phyloP scores from a whole-genome alignment of 306 rosid genomes.

The Lithocarpus polystachyus region DNA sequence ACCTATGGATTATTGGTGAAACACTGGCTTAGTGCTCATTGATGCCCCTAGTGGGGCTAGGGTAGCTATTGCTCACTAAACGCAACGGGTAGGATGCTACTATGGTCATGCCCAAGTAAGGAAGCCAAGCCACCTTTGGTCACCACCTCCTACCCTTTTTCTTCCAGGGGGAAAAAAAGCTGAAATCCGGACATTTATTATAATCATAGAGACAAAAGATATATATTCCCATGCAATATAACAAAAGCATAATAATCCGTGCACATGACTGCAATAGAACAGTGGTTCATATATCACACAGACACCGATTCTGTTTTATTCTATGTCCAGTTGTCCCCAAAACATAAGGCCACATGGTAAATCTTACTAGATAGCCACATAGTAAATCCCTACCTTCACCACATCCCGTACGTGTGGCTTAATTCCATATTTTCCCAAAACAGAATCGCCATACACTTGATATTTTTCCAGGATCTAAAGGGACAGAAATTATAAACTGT shows the following conservation, averaged over 20 bases:
- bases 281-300: not conserved
- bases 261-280: not conserved
- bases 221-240: not conserved
- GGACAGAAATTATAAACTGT: not conserved
- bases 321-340: not conserved
- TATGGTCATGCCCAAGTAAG: too few relatives aligned
- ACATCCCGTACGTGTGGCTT: slow-evolving; percentile 77
- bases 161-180: not conserved
- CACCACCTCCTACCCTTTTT: too few relatives aligned
- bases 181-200: not conserved
- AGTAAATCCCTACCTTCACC: slow-evolving; percentile 54
- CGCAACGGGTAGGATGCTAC: fast-evolving
- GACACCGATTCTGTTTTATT: not conserved
- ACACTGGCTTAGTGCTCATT: too few relatives aligned
- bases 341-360: not conserved
- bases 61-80: too few relatives aligned
- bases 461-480: slow-evolving; percentile 71
- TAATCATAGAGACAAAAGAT: not conserved
- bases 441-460: slow-evolving; percentile 84
- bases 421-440: slow-evolving; percentile 63
- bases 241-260: not conserved
- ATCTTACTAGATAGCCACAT: not conserved
- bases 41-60: too few relatives aligned
- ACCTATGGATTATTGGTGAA: too few relatives aligned
- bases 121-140: too few relatives aligned